Conservation (phyloP, 805 yeast genomes). For the Blastobotrys attinorum region DNA sequence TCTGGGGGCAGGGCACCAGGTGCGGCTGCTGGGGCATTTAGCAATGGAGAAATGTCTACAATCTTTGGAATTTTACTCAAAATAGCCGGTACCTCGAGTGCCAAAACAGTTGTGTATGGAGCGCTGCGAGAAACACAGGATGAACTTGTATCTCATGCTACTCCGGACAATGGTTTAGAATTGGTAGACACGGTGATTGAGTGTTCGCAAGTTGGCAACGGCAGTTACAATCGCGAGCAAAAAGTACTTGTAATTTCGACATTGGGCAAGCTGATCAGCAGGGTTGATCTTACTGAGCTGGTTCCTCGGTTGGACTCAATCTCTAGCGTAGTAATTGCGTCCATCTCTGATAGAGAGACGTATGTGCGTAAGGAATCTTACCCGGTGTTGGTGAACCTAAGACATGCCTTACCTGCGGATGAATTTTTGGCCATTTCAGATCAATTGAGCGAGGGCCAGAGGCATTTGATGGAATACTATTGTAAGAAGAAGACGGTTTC, state of each 20-base stretch:
- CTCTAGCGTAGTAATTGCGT: conserved; percentile 7
- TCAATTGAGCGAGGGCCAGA: conserved; percentile 24
- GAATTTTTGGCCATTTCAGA: conserved; percentile 9
- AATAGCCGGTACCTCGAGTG: conserved; percentile 7
- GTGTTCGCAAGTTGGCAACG: neutral
- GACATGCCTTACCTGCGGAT: conserved; percentile 8
- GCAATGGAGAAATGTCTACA: conserved; percentile 11
- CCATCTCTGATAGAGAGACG: conserved; percentile 17
- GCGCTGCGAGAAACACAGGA: conserved; percentile 19
- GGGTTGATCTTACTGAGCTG: neutral
- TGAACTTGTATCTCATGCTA: conserved; percentile 9
- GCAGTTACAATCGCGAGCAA: conserved; percentile 3
- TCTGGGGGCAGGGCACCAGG: neutral
- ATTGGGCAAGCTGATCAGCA: conserved; percentile 5
- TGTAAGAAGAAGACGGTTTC: conserved; percentile 4
- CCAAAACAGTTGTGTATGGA: conserved; percentile 12
- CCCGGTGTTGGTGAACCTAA: conserved; percentile 17
- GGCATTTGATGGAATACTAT: conserved; percentile 22
- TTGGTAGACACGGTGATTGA: conserved; percentile 7
- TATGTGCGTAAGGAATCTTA: conserved; percentile 25
- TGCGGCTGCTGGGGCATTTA: conserved; percentile 9
- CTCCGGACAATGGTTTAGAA: neutral
- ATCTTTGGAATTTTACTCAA: conserved; percentile 12
- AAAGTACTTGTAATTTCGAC: conserved; percentile 9
- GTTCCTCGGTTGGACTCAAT: conserved; percentile 4